Base-by-base conservation (phyloP, 768 basidiomycete species). In the Cystobasidium onofrii region DNA sequence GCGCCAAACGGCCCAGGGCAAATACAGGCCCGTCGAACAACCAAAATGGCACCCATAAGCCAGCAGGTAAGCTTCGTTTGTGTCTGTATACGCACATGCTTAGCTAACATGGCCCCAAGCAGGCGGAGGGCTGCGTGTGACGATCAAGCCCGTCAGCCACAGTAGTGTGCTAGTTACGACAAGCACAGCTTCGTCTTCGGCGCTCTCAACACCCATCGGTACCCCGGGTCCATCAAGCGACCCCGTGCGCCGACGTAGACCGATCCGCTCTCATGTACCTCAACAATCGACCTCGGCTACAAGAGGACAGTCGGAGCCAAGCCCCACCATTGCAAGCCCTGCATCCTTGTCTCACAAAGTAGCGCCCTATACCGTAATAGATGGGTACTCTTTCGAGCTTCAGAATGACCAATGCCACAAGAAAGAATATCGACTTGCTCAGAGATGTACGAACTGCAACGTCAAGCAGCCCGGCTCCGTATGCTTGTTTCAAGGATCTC, bases 401-500 rank as follows among this genome's bases (percentile, higher is more conserved):
- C 70, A 72, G 27, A 29, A 72, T 23, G 70, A 46, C 18, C 4
- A 33, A 31, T 72, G 70, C 25, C n/a, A 33, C 12, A 60, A 64
- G 61, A 61, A 29, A 34, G 61, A 61, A 12, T 72, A 72, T 55
- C 60, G 20, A 13, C 27, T 29, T 3, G 54, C 61, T 23, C 31
- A 64, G 12, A 29, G 36, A 15, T 72, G 70, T 31, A 23, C 29
- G 4, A 23, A 25, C 27, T 72, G 70, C 61, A 52, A 29, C 70
- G 36, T 3, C 13, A 52, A 55, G 25, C 34, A 61, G n/a, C 18
- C 39, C 7, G 27, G 31, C 27, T 31, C 15, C 25, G n/a, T 15
- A 9, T 72, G 70, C 36, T 29, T 36, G 13, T 72, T 72, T 52
- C 36, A 33, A 2, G 70, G 67, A n/a, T 61, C 57, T 20, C 54